A percentile compares a stretch with the other conserved stretches of the same genome.
Conservation (phyloP, 2,329 filamentous ascomycete species). For the Zymoseptoria tritici region DNA sequence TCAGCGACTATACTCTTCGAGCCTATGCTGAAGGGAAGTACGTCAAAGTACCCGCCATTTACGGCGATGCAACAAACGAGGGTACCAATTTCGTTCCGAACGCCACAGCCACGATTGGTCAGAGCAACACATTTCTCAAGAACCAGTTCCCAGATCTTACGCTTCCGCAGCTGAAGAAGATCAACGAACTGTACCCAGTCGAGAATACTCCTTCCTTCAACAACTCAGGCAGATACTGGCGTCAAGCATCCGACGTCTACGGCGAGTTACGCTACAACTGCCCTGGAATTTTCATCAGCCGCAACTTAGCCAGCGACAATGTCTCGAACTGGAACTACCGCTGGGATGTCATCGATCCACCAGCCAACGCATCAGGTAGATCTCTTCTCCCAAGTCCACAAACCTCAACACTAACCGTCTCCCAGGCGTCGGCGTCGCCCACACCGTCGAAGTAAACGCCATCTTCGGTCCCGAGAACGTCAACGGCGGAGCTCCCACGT, state of each 20-base stretch:
- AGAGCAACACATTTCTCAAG: slow-evolving; percentile 50
- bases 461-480: slow-evolving; percentile 60
- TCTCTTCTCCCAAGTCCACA: neutral
- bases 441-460: slow-evolving; percentile 59
- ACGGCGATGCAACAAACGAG: slow-evolving; percentile 54
- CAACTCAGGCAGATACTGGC: slow-evolving; percentile 49
- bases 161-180: slow-evolving; percentile 40
- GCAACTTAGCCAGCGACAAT: slow-evolving; percentile 33
- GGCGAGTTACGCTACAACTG: slow-evolving; percentile 61
- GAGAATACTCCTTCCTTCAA: slow-evolving; percentile 40
- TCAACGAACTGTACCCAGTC: slow-evolving; percentile 52
- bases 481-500: slow-evolving; percentile 42
- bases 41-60: slow-evolving; percentile 48
- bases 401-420: slow-evolving; percentile 21
- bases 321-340: slow-evolving; percentile 58
- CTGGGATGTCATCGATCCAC: slow-evolving; percentile 58
- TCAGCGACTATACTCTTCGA: slow-evolving; percentile 43
- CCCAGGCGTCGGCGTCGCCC: slow-evolving; percentile 52
- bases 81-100: slow-evolving; percentile 55
- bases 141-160: slow-evolving; percentile 53
- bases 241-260: slow-evolving; percentile 51
- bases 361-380: slow-evolving; percentile 34
- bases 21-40: slow-evolving; percentile 45
- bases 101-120: slow-evolving; percentile 38
- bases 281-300: slow-evolving; percentile 50